A percentile compares a stretch with the other conserved stretches of the same genome.
Evolutionary conservation across 306 rosid genomes (phyloP).

Genomic region (Parietaria judaica): DNA sequence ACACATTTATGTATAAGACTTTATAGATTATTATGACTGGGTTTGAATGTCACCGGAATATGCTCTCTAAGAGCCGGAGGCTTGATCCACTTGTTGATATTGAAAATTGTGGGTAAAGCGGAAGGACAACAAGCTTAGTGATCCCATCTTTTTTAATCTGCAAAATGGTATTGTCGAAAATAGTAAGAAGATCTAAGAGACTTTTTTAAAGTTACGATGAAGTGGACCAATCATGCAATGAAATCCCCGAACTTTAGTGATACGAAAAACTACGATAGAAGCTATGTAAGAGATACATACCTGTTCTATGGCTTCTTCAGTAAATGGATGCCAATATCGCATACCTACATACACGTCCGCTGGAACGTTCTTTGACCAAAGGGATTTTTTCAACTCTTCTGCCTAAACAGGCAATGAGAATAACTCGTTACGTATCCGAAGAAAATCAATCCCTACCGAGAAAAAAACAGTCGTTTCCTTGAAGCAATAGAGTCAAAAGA

Average conservation of each 20-base stretch:
- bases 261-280: constrained; percentile 1
- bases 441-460: background rate
- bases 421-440: background rate
- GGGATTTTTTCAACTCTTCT: constrained; percentile 61
- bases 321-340: constrained; percentile 98
- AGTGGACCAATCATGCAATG: background rate
- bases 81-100: constrained; percentile 98
- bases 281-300: constrained; percentile 22
- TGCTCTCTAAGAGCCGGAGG: constrained; percentile 92
- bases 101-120: constrained; percentile 98
- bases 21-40: constrained; percentile 1
- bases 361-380: constrained; percentile 59
- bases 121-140: constrained; percentile 93
- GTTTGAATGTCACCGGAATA: constrained; percentile 56
- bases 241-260: background rate
- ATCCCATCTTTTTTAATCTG: constrained; percentile 87
- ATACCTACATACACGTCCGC: constrained; percentile 86
- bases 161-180: constrained; percentile 21
- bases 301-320: constrained; percentile 86
- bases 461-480: background rate
- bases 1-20: constrained; percentile 12
- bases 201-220: too few relatives aligned
- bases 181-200: constrained; percentile 19
- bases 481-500: background rate
- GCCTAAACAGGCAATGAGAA: constrained; percentile 35